Evolutionary conservation across 1,284 basidiomycete species (phyloP), one percentile per base, ranked within the genome.

Genomic region (Ceratobasidium theobromae): DNA sequence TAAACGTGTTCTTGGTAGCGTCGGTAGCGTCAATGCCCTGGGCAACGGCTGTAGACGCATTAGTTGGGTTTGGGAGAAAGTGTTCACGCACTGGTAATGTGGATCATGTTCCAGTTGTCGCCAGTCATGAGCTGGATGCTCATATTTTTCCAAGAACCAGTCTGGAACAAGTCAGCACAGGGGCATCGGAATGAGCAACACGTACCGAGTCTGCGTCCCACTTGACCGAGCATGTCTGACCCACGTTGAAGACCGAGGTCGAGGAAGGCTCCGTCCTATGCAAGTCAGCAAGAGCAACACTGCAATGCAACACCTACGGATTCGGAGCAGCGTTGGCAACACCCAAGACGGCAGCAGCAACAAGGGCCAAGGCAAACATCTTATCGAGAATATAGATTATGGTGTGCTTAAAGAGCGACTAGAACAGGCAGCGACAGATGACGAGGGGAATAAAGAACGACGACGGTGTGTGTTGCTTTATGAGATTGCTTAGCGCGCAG

Each of bases 111-210:
- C 48, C 45, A 52, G 60, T 70, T 70, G 51, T 68, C 67, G n/a
- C 69, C 69, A 55, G 69, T 67, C 69, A 70, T 70, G 41, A 69
- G 65, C 58, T 69, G 57, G 33, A 69, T 62, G 66, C 53, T 67
- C 52, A 70, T 68, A 23, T 62, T 14, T 9, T 45, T 70, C 69
- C 69, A 70, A 28, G 32, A 35, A 18, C 65, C 65, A n/a, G 65
- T 67, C 27, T 62, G n/a, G n/a, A 30, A 2, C 30, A 33, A 25
- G 28, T 51, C 35, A 35, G 25, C 21, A 27, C 18, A 14, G 25
- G 8, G 11, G n/a, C 16, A 16, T 21, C 16, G 48, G 4, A 27
- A 30, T 28, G 25, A 23, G 30, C 18, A 46, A 62, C 30, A 62
- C 58, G 25, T 62, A 62, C 58, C 1, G 67, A 14, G 25, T 70